Percentiles rank a stretch among this genome's conserved stretches.
phyloP scores from a whole-genome alignment of 768 basidiomycete species.

The Phylloporus arenicola region DNA sequence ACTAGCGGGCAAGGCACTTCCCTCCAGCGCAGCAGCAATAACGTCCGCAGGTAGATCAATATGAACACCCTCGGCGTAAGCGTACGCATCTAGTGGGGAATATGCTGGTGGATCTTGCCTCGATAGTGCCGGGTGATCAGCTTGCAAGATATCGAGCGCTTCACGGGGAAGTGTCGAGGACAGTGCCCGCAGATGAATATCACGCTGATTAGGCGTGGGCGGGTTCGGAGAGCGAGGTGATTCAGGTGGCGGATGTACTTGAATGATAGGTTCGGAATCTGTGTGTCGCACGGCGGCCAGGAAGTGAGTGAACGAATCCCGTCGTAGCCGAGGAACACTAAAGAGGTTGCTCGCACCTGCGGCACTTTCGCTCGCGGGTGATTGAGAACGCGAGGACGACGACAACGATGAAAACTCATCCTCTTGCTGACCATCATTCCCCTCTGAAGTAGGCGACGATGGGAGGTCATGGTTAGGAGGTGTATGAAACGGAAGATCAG shows the following conservation, averaged over 20 bases:
- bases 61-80: constrained; percentile 84
- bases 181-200: constrained; percentile 74
- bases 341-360: constrained; percentile 85
- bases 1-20: constrained; percentile 54
- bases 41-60: constrained; percentile 91
- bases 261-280: constrained; percentile 64
- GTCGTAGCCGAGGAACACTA: constrained; percentile 64
- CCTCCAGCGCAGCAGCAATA: constrained; percentile 84
- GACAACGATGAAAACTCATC: constrained; percentile 24
- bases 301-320: constrained; percentile 64
- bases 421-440: constrained; percentile 19
- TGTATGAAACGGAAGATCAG: constrained; percentile 57
- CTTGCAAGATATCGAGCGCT: constrained; percentile 24
- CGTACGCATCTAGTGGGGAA: constrained; percentile 81
- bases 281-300: constrained; percentile 50
- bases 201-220: constrained; percentile 77
- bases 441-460: constrained; percentile 30
- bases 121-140: constrained; percentile 31
- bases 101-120: constrained; percentile 79
- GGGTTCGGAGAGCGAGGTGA: constrained; percentile 75
- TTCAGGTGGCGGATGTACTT: constrained; percentile 74
- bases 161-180: constrained; percentile 17
- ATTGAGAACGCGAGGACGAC: constrained; percentile 50
- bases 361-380: constrained; percentile 46
- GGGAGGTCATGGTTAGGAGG: constrained; percentile 46